These are phyloP conservation scores for Yamadazyma tumulicola DNA, from an alignment of 805 yeast genomes.

Conservation along the genomic window DNA sequence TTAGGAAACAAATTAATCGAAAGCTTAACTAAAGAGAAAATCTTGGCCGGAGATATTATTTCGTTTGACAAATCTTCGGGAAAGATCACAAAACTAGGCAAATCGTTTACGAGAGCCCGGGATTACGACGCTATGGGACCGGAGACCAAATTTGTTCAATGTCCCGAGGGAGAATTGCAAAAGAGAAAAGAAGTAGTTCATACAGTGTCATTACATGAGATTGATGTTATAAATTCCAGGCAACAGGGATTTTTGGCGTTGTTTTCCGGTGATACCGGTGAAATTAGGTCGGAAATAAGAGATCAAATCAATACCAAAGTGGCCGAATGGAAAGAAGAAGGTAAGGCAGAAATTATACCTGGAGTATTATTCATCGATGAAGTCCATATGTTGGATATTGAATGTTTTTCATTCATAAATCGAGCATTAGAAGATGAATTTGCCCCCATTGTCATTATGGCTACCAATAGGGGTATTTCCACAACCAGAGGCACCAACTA, in stretches of 20 bases:
- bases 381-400: conserved; percentile 97
- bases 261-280: conserved; percentile 96
- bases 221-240: conserved; percentile 95
- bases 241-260: conserved; percentile 97
- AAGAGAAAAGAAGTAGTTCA: conserved; percentile 93
- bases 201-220: conserved; percentile 96
- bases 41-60: conserved; percentile 94
- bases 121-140: conserved; percentile 99
- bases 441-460: conserved; percentile 97
- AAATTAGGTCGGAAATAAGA: conserved; percentile 91
- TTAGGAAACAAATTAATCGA: conserved; percentile 93
- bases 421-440: conserved; percentile 95
- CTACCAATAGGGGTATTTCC: conserved; percentile 95
- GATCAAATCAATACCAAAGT: conserved; percentile 96
- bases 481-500: conserved; percentile 90
- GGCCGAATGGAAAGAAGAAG: conserved; percentile 98
- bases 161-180: conserved; percentile 98
- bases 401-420: conserved; percentile 92
- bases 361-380: conserved; percentile 98
- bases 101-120: conserved; percentile 93
- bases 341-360: conserved; percentile 96
- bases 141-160: conserved; percentile 94
- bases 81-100: conserved; percentile 87
- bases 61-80: conserved; percentile 95
- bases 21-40: conserved; percentile 89